phyloP scores from a whole-genome alignment of 345 rosid genomes.

The Eutrema japonicum region DNA sequence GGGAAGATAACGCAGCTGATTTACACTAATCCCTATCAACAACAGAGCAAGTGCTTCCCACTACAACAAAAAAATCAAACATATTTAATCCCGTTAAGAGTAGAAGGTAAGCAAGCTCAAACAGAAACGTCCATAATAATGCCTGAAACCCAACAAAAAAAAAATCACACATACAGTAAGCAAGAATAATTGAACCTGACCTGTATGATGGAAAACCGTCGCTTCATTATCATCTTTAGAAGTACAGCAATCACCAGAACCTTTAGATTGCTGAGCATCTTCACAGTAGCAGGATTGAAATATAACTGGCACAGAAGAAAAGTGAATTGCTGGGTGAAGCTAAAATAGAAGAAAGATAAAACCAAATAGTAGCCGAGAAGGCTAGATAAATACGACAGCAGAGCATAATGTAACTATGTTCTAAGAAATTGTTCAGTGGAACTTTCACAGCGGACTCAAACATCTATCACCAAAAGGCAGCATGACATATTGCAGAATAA shows the following conservation, averaged over 20 bases:
- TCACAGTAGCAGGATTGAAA: slow-evolving; percentile 99
- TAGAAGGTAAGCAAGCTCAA: neutral
- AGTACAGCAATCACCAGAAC: slow-evolving; percentile 94
- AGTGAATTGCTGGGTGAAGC: slow-evolving; percentile 16
- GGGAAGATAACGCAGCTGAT: slow-evolving; percentile 88
- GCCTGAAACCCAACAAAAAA: neutral
- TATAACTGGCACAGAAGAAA: slow-evolving; percentile 65
- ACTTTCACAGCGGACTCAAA: slow-evolving; percentile 14
- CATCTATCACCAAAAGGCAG: slow-evolving; percentile 20
- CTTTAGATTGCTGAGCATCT: slow-evolving; percentile 98
- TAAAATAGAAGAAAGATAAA: neutral
- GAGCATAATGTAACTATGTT: slow-evolving; percentile 10
- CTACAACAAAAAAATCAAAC: slow-evolving; percentile 47
- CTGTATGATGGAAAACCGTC: slow-evolving; percentile 90
- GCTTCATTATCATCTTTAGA: slow-evolving; percentile 84
- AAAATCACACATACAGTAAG: slow-evolving; percentile 1
- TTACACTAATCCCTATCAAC: slow-evolving; percentile 91
- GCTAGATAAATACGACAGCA: slow-evolving; percentile 14
- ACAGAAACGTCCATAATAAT: neutral
- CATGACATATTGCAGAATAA: slow-evolving; percentile 6
- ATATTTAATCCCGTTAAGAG: slow-evolving; percentile 7
- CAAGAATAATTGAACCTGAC: slow-evolving; percentile 43
- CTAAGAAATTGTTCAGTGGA: slow-evolving; percentile 10
- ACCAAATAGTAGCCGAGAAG: slow-evolving; percentile 6
- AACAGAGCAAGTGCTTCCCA: slow-evolving; percentile 97